phyloP scores from a whole-genome alignment of 371 early-diverging fungal genomes.

The Nosema muscidifuracis region DNA sequence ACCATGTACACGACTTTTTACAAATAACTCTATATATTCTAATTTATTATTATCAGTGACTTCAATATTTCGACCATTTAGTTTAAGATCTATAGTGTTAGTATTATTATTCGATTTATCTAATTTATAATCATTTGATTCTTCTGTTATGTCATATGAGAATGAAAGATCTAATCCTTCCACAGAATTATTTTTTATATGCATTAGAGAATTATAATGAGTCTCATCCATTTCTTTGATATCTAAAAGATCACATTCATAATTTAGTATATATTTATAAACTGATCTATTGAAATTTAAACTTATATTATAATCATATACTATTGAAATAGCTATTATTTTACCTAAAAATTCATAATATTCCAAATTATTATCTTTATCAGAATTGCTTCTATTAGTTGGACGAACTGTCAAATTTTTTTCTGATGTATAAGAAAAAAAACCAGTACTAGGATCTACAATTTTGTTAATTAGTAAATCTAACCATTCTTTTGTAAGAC shows the following conservation, averaged over 20 bases:
- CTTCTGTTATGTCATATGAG: no score
- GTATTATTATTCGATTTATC: no score
- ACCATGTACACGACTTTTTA: conserved; percentile 85
- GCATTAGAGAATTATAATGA: no score
- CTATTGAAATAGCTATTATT: neutral
- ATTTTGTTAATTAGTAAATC: neutral
- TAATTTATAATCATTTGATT: no score
- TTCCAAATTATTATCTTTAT: neutral
- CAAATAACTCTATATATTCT: no score
- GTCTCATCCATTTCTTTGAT: no score
- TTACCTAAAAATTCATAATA: neutral
- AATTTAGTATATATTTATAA: no score
- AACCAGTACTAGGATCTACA: neutral
- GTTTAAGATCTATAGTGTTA: no score
- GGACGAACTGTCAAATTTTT: neutral
- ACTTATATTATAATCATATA: neutral
- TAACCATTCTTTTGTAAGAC: neutral
- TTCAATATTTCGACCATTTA: no score
- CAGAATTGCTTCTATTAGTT: neutral
- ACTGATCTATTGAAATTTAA: neutral
- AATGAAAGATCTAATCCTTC: no score
- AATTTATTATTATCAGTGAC: conserved; percentile 66
- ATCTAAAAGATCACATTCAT: no score
- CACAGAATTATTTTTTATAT: no score
- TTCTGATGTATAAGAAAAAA: neutral